A percentile compares a stretch with the other conserved stretches of the same genome.
phyloP scores from a whole-genome alignment of 352 stramenopile species.

The Phytophthora crassamura region DNA sequence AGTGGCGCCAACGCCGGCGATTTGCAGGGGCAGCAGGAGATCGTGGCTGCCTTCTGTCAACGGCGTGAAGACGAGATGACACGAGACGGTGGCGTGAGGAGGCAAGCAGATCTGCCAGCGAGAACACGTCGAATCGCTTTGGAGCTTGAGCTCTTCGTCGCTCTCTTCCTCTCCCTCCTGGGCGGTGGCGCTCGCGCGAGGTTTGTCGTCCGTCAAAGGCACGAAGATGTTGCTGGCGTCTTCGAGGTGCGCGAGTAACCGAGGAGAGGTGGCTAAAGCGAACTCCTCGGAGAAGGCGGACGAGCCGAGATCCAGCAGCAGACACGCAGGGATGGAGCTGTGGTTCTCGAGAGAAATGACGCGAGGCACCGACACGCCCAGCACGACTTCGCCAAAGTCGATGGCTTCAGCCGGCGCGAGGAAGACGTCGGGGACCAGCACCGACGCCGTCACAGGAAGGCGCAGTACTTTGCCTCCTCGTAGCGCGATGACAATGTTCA shows the following conservation, averaged over 20 bases:
- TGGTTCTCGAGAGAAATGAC: constrained; percentile 82
- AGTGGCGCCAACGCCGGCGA: constrained; percentile 53
- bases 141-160: background rate
- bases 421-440: constrained; percentile 85
- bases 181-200: background rate
- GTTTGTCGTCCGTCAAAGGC: constrained; percentile 43
- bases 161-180: constrained; percentile 4
- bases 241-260: constrained; percentile 62
- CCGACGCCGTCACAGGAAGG: constrained; percentile 63
- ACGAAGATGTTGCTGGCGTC: constrained; percentile 87
- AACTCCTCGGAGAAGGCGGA: constrained; percentile 68
- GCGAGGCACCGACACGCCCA: constrained; percentile 73
- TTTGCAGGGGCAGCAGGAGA: constrained; percentile 77
- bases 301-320: constrained; percentile 75
- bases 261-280: constrained; percentile 54
- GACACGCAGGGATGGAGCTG: constrained; percentile 74
- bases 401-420: constrained; percentile 47
- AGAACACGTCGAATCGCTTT: constrained; percentile 38
- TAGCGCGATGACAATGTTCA: constrained; percentile 39
- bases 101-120: constrained; percentile 83
- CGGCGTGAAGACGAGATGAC: constrained; percentile 83
- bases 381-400: constrained; percentile 85
- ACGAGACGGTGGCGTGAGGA: constrained; percentile 66
- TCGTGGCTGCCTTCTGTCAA: constrained; percentile 47
- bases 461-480: constrained; percentile 76